Evolutionary conservation across 352 stramenopile species (phyloP).

Genomic region (Globisporangium radiosum): DNA sequence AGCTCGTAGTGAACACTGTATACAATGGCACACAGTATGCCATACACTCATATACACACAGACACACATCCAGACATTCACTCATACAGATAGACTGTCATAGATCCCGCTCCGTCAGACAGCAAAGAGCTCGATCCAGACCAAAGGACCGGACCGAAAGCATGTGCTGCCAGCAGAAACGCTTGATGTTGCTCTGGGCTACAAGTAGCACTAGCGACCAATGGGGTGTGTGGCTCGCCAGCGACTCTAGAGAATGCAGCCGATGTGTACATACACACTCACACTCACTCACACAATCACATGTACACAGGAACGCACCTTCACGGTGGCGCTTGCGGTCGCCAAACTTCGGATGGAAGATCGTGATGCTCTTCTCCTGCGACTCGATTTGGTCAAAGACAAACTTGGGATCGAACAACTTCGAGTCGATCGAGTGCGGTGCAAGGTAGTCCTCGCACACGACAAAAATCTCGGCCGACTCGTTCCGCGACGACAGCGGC

Average conservation of each 20-base stretch:
- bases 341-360: constrained; percentile 98
- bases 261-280: constrained; percentile 25
- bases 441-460: constrained; percentile 95
- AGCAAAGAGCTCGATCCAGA: constrained; percentile 29
- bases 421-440: constrained; percentile 96
- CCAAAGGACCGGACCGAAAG: constrained; percentile 16
- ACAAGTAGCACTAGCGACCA: constrained; percentile 84
- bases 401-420: constrained; percentile 96
- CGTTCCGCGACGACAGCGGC: constrained; percentile 95
- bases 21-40: not conserved
- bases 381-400: constrained; percentile 95
- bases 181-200: constrained; percentile 89
- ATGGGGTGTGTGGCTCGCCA: constrained; percentile 65
- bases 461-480: constrained; percentile 99
- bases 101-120: constrained; percentile 71
- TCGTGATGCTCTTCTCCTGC: constrained; percentile 87
- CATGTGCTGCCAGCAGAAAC: constrained; percentile 45
- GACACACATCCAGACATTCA: not conserved
- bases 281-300: constrained; percentile 22
- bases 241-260: constrained; percentile 90
- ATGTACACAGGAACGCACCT: constrained; percentile 54
- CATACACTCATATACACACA: constrained; percentile 10
- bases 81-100: constrained; percentile 41
- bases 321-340: constrained; percentile 92
- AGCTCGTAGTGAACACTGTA: too few species aligned